phyloP scores from a whole-genome alignment of 2,329 filamentous ascomycete species.

The Exophiala oligosperma region DNA sequence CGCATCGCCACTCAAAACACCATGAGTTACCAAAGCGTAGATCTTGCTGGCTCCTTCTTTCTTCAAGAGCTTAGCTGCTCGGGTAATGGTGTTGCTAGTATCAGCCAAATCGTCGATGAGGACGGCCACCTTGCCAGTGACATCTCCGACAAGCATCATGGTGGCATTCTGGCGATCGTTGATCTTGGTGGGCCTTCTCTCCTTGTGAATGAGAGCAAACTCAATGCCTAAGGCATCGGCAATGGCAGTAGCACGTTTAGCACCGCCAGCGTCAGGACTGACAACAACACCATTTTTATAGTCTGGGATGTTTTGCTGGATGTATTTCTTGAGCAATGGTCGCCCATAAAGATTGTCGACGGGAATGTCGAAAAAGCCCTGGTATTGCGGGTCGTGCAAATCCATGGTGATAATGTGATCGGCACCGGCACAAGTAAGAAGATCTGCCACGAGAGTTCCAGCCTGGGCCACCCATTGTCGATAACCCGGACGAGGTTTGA shows the following conservation, averaged over 20 bases:
- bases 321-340: constrained; percentile 60
- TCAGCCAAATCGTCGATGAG: constrained; percentile 93
- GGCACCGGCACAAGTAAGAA: constrained; percentile 91
- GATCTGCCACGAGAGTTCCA: constrained; percentile 88
- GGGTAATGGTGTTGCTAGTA: constrained; percentile 94
- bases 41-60: constrained; percentile 86
- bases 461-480: constrained; percentile 99
- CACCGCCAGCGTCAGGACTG: constrained; percentile 92
- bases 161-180: constrained; percentile 77
- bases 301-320: constrained; percentile 78
- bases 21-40: constrained; percentile 90
- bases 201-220: constrained; percentile 98
- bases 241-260: constrained; percentile 93
- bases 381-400: constrained; percentile 92
- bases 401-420: constrained; percentile 99
- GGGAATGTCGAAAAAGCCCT: constrained; percentile 98
- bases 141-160: constrained; percentile 93
- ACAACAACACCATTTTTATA: constrained; percentile 88
- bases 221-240: constrained; percentile 91
- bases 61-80: constrained; percentile 94
- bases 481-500: constrained; percentile 86
- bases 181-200: constrained; percentile 85
- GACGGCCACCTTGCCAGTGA: constrained; percentile 78
- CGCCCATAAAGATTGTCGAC: constrained; percentile 91
- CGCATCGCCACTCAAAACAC: constrained; percentile 91